phyloP scores from a whole-genome alignment of 2,329 filamentous ascomycete species.

The Gyromitra esculenta region DNA sequence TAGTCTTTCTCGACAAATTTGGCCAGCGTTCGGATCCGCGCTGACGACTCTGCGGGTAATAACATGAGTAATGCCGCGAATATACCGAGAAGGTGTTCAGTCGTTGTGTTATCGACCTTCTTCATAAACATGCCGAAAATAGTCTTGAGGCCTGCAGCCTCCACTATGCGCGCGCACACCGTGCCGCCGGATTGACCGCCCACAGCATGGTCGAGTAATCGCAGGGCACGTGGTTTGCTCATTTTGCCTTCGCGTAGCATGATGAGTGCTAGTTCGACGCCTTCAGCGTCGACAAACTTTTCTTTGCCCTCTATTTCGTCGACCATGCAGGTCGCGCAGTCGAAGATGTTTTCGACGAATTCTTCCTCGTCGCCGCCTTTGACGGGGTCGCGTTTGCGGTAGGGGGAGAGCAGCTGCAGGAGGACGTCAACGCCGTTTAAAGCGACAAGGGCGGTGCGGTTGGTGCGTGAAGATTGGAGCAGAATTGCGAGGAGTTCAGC shows the following conservation, averaged over 20 bases:
- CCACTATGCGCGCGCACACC: slow-evolving; percentile 80
- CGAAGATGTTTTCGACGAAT: slow-evolving; percentile 93
- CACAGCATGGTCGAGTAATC: slow-evolving; percentile 84
- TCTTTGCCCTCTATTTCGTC: slow-evolving; percentile 78
- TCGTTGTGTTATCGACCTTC: slow-evolving; percentile 72
- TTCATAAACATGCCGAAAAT: slow-evolving; percentile 90
- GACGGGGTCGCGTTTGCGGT: slow-evolving; percentile 84
- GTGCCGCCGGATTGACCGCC: slow-evolving; percentile 68
- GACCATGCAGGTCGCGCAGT: slow-evolving; percentile 80
- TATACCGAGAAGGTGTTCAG: slow-evolving; percentile 84
- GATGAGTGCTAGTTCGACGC: slow-evolving; percentile 87
- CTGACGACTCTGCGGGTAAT: slow-evolving; percentile 78
- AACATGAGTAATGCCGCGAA: slow-evolving; percentile 83
- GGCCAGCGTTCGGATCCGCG: slow-evolving; percentile 83
- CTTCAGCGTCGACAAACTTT: slow-evolving; percentile 88
- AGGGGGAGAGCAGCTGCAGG: slow-evolving; percentile 83
- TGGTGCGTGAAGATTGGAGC: slow-evolving; percentile 76
- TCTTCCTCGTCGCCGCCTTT: slow-evolving; percentile 92
- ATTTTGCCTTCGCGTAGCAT: slow-evolving; percentile 91
- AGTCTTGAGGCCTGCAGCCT: slow-evolving; percentile 83
- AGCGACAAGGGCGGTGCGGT: slow-evolving; percentile 70
- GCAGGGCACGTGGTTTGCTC: slow-evolving; percentile 78
- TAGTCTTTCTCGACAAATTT: slow-evolving; percentile 98
- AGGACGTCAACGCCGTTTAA: slow-evolving; percentile 80
- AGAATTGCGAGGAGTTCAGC: slow-evolving; percentile 92